Percentiles rank a stretch among this genome's conserved stretches.
These are phyloP conservation scores for Boehmeria nivea DNA, from an alignment of 306 rosid species.

Conservation along the genomic window DNA sequence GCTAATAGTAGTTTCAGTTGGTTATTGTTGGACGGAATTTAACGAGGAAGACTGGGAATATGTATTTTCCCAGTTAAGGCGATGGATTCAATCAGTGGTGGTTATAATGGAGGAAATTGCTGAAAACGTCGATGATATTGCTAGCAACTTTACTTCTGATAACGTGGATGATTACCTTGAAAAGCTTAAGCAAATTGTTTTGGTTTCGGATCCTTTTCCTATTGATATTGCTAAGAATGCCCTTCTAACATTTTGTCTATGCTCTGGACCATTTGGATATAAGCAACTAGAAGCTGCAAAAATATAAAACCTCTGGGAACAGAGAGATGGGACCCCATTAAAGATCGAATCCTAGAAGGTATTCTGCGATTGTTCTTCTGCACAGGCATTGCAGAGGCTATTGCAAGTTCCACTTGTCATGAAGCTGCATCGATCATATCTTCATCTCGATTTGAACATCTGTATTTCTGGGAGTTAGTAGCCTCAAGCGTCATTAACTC, in stretches of 20 bases:
- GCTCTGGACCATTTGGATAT: constrained; percentile 40
- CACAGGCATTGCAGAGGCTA: constrained; percentile 85
- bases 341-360: constrained; percentile 77
- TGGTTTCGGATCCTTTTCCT: constrained; percentile 51
- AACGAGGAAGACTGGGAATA: constrained; percentile 87
- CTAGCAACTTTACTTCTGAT: constrained; percentile 35
- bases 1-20: constrained; percentile 72
- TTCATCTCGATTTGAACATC: constrained; percentile 50
- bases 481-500: constrained; percentile 67
- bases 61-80: constrained; percentile 52
- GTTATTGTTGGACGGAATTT: constrained; percentile 85
- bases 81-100: constrained; percentile 79
- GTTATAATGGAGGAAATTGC: constrained; percentile 82
- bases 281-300: constrained; percentile 44
- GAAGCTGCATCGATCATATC: constrained; percentile 70
- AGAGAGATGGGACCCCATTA: constrained; percentile 59
- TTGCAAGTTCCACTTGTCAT: constrained; percentile 48
- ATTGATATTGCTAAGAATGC: constrained; percentile 72
- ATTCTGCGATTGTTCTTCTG: constrained; percentile 81
- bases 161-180: constrained; percentile 28
- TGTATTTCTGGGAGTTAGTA: constrained; percentile 73
- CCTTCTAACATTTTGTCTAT: constrained; percentile 69
- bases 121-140: constrained; percentile 59
- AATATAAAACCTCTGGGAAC: constrained; percentile 29
- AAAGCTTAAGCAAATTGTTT: constrained; percentile 47